A percentile compares a stretch with the other conserved stretches of the same genome.
Conservation (phyloP, 2,329 filamentous ascomycete species). For the Septoria linicola region DNA sequence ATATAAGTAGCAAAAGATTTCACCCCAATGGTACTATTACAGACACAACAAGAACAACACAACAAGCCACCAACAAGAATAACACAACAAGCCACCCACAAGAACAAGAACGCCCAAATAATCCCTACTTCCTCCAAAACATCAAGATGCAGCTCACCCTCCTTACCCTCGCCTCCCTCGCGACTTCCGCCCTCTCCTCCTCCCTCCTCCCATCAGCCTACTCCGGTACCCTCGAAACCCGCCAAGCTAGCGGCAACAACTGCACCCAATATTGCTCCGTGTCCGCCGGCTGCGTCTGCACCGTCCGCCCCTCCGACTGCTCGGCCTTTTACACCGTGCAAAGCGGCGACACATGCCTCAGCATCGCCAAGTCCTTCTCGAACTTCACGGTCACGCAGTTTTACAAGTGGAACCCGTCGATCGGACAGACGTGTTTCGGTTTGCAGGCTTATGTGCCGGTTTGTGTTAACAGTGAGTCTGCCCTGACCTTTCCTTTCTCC, state of each 20-base stretch:
- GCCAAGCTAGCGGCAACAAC: constrained; percentile 18
- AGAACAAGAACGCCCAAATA: background rate
- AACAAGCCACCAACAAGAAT: background rate
- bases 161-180: constrained; percentile 22
- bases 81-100: background rate
- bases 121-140: too few species aligned
- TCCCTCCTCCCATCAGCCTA: constrained; percentile 23
- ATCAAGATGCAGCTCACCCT: constrained; percentile 25
- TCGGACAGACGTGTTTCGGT: constrained; percentile 34
- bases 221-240: constrained; percentile 19
- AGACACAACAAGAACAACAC: background rate
- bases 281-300: constrained; percentile 27
- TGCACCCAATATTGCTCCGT: constrained; percentile 28
- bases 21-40: background rate
- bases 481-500: background rate
- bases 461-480: constrained; percentile 32
- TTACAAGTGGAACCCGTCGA: constrained; percentile 39
- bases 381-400: constrained; percentile 40
- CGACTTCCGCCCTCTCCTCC: constrained; percentile 19
- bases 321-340: constrained; percentile 33
- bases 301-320: constrained; percentile 28
- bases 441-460: constrained; percentile 38
- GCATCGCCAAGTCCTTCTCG: constrained; percentile 34
- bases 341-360: constrained; percentile 35
- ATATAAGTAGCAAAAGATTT: constrained; percentile 2